A percentile compares a stretch with the other conserved stretches of the same genome.
These are phyloP conservation scores for Exserohilum rostratum DNA, from an alignment of 2,329 filamentous ascomycete genomes.

Conservation along the genomic window DNA sequence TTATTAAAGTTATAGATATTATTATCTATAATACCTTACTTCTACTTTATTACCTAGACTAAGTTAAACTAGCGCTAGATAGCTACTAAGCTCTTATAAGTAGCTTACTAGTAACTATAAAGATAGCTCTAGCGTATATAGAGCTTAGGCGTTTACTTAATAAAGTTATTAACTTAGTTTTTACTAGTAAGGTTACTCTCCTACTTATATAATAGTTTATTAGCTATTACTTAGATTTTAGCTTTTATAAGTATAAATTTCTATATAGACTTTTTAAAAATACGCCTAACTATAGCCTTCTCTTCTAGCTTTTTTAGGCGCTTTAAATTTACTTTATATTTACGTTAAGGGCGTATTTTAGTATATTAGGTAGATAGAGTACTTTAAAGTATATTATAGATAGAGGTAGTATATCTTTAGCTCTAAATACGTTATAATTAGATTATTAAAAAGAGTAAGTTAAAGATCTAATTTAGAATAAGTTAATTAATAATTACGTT, in stretches of 20 bases:
- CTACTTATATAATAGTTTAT: background rate
- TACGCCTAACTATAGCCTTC: background rate
- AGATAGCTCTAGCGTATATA: no score
- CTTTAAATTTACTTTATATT: background rate
- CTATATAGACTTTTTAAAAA: background rate
- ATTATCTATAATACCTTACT: background rate
- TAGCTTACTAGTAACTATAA: background rate
- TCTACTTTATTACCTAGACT: background rate
- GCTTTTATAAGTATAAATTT: background rate
- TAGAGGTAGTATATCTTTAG: background rate
- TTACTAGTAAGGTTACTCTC: no score
- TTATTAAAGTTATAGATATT: background rate
- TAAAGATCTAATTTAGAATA: background rate
- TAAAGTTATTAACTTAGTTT: background rate
- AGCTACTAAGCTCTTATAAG: background rate
- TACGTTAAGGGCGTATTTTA: background rate
- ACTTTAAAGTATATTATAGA: background rate
- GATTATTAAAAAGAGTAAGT: background rate
- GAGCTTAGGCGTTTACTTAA: background rate
- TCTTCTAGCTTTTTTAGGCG: background rate
- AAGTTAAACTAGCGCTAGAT: background rate
- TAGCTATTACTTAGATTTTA: background rate
- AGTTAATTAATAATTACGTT: background rate
- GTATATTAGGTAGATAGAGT: background rate
- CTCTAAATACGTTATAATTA: background rate